Base-by-base conservation (phyloP, 352 stramenopile genomes). In the Pythium scleroteichum region DNA sequence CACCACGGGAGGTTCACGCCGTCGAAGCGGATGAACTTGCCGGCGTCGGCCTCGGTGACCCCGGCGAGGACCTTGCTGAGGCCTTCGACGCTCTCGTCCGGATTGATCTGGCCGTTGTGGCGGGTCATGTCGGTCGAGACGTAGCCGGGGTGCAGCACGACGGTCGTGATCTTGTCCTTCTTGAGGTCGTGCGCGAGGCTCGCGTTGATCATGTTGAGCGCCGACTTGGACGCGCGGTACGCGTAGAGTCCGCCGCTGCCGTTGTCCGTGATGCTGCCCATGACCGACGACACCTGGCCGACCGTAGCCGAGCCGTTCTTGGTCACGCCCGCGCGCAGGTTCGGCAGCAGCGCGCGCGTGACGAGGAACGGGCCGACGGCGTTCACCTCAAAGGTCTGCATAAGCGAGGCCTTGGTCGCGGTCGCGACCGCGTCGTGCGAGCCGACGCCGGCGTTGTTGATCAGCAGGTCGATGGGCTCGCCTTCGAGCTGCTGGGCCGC, bases 191-290 rank as follows among this genome's bases (percentile, higher is more conserved):
- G n/a, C 16, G 75, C 50, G 24, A 92, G 54, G 53, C 68, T 79
- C 62, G 85, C 78, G 24, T 62, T 79, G 42, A 90, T 62, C 69
- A 90, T 92, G 71, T 95, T 94, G 39, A 94, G 73, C 45, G 86
- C 84, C 20, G 76, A 66, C 69, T 94, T 94, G 51, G 82, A 92
- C 62, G 87, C 70, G 38, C 85, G 81, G 68, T 95, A 94, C 42
- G 72, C 81, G 59, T 95, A 92, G 38, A 63, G 66, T 3, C 83
- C 78, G 20, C 86, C 86, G 1, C 69, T 82, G 16, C 47, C 58
- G 39, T 87, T 88, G 57, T 79, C 67, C n/a, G 69, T 33, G 53
- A 91, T 82, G 63, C 78, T 84, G 53, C 77, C 82, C 63, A 89
- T 78, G 22, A 70, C 64, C 19, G 82, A 87, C 9, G 75, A 79